Percentiles rank a stretch among this genome's conserved stretches.
phyloP scores from a whole-genome alignment of 371 early-diverging fungal species.

The Mortierella sp. region DNA sequence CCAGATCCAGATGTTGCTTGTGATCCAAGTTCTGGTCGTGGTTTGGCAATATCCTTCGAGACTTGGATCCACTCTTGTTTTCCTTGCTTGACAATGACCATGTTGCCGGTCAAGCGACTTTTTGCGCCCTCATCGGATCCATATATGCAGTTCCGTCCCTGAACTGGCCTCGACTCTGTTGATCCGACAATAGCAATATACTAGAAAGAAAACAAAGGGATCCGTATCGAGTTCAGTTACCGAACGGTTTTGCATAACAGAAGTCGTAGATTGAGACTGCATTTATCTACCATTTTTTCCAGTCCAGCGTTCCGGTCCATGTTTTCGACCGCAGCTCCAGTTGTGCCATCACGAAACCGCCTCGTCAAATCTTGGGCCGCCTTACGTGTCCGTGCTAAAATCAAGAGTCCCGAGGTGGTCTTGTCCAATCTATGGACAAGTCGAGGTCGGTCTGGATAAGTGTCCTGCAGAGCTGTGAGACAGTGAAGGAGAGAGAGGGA shows the following conservation, averaged over 20 bases:
- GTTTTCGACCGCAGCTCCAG: neutral
- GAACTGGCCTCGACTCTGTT: neutral
- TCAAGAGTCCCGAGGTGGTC: conserved; percentile 38
- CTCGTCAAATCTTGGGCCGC: conserved; percentile 31
- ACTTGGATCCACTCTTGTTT: conserved; percentile 14
- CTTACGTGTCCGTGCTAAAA: conserved; percentile 38
- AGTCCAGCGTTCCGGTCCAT: conserved; percentile 19
- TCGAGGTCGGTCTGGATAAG: conserved; percentile 15
- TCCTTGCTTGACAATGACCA: conserved; percentile 8
- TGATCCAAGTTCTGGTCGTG: neutral
- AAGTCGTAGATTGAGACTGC: no score
- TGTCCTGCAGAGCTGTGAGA: conserved; percentile 24
- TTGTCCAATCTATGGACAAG: conserved; percentile 40
- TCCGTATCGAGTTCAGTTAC: no score
- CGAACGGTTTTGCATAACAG: neutral
- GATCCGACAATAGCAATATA: conserved; percentile 29
- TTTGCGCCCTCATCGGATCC: neutral
- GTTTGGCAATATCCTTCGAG: no score
- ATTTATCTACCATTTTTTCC: neutral
- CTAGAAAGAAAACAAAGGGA: no score
- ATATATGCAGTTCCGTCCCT: neutral
- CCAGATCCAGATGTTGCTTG: no score
- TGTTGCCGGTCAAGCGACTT: conserved; percentile 10
- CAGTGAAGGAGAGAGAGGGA: neutral
- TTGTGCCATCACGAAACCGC: conserved; percentile 26